phyloP scores from a whole-genome alignment of 768 basidiomycete genomes.

The Thelephora aurantiotincta region DNA sequence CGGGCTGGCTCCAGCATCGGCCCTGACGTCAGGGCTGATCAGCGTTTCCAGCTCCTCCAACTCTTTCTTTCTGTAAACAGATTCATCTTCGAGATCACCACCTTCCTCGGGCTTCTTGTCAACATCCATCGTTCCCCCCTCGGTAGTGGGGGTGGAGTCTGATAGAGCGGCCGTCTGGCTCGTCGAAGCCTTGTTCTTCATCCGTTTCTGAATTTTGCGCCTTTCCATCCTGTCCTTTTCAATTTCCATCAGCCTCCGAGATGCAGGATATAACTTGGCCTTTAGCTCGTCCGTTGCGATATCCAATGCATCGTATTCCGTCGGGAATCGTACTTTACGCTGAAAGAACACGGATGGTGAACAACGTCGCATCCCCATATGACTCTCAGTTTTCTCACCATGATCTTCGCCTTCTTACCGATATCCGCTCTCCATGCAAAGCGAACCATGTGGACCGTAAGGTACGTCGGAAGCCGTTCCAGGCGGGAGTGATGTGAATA shows the following conservation, averaged over 20 bases:
- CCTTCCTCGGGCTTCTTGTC: slow-evolving; percentile 16
- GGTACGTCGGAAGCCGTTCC: slow-evolving; percentile 70
- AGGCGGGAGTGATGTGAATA: slow-evolving; percentile 76
- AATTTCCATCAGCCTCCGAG: slow-evolving; percentile 59
- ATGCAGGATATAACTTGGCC: slow-evolving; percentile 54
- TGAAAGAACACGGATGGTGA: slow-evolving; percentile 15
- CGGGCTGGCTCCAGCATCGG: slow-evolving; percentile 59
- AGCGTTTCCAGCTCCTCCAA: slow-evolving; percentile 46
- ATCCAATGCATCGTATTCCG: slow-evolving; percentile 78
- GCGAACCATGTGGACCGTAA: slow-evolving; percentile 90
- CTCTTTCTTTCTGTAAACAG: slow-evolving; percentile 50
- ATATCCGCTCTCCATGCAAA: slow-evolving; percentile 94
- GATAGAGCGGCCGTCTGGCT: slow-evolving; percentile 10
- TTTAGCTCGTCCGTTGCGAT: slow-evolving; percentile 70
- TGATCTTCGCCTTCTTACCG: slow-evolving; percentile 88
- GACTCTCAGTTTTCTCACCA: slow-evolving; percentile 34
- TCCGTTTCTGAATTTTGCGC: slow-evolving; percentile 65
- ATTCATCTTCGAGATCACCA: slow-evolving; percentile 52
- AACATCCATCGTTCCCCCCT: slow-evolving; percentile 10
- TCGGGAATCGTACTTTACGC: slow-evolving; percentile 87
- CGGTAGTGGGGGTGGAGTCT: slow-evolving; percentile 13
- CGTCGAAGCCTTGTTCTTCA: slow-evolving; percentile 24
- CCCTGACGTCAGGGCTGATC: slow-evolving; percentile 45
- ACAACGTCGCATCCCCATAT: neutral
- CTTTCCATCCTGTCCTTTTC: slow-evolving; percentile 79